phyloP scores from a whole-genome alignment of 192 early-diverging fungal species.

The Umbelopsis isabellina region DNA sequence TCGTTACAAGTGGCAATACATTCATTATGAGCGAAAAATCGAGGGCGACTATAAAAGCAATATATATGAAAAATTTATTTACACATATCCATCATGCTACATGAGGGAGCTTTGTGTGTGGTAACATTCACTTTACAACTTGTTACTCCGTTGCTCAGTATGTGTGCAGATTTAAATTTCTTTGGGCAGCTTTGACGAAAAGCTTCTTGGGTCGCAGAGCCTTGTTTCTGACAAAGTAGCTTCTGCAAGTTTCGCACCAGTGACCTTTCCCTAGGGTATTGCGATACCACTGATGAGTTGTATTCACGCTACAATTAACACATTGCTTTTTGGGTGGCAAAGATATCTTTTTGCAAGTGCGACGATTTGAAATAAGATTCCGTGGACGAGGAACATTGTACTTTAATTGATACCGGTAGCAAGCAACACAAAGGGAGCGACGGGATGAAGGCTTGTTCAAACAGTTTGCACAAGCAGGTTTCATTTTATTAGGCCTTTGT shows the following conservation, averaged over 20 bases:
- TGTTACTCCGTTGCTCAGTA: neutral
- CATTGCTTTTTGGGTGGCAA: constrained; percentile 20
- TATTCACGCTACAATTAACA: constrained; percentile 33
- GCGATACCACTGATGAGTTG: constrained; percentile 42
- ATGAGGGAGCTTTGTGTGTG: too few species aligned
- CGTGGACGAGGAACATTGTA: constrained; percentile 28
- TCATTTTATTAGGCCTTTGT: constrained; percentile 30
- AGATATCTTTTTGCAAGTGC: constrained; percentile 10
- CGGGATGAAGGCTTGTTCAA: constrained; percentile 33
- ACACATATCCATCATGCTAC: too few species aligned
- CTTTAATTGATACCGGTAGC: constrained; percentile 41
- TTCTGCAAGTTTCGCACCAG: constrained; percentile 43
- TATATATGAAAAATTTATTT: too few species aligned
- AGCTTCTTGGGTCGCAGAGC: constrained; percentile 31
- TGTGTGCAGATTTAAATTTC: constrained; percentile 30
- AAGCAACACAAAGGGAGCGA: constrained; percentile 38
- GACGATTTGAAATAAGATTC: constrained; percentile 33
- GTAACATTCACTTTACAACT: too few species aligned
- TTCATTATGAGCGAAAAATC: too few species aligned
- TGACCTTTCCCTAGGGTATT: constrained; percentile 38
- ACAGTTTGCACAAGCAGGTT: constrained; percentile 38
- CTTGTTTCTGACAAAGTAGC: constrained; percentile 35
- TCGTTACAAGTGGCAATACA: too few species aligned
- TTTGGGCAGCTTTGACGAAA: constrained; percentile 37
- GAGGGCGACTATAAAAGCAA: too few species aligned